A percentile compares a stretch with the other conserved stretches of the same genome.
These are phyloP conservation scores for Saccharomycopsis fibuligera DNA, from an alignment of 805 yeast genomes.

Conservation along the genomic window DNA sequence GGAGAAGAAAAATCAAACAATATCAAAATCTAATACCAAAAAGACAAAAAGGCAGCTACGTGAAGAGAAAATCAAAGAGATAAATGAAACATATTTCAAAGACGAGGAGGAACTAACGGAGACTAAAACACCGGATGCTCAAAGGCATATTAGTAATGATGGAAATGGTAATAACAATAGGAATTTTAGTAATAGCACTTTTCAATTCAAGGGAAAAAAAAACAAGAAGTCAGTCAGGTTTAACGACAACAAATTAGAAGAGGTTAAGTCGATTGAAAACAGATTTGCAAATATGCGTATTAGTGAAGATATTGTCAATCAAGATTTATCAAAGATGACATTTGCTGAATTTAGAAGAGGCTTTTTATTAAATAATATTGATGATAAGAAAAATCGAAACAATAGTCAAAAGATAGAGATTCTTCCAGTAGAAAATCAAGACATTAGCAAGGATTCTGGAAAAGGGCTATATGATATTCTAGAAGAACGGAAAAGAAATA, in stretches of 20 bases:
- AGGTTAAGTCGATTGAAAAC: background rate
- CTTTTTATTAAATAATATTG: background rate
- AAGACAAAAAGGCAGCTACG: background rate
- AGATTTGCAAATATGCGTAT: background rate
- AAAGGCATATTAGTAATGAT: background rate
- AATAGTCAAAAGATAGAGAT: background rate
- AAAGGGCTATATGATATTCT: slow-evolving; percentile 19
- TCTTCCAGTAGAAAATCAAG: no score
- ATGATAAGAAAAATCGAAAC: no score
- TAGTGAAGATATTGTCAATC: background rate
- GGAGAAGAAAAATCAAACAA: background rate
- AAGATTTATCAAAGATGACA: slow-evolving; percentile 4
- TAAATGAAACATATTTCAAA: slow-evolving; percentile 11
- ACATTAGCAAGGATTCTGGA: slow-evolving; percentile 6
- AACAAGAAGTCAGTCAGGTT: slow-evolving; percentile 1
- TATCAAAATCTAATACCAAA: background rate
- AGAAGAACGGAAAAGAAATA: slow-evolving; percentile 9
- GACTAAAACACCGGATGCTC: background rate
- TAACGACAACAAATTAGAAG: background rate
- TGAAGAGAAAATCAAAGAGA: slow-evolving; percentile 9
- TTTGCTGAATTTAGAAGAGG: slow-evolving; percentile 1
- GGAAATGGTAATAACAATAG: background rate
- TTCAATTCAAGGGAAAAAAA: no score
- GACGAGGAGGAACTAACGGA: slow-evolving; percentile 5
- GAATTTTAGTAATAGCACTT: no score